Evolutionary conservation across 805 yeast species (phyloP).

Genomic region (Saccharomyces eubayanus): DNA sequence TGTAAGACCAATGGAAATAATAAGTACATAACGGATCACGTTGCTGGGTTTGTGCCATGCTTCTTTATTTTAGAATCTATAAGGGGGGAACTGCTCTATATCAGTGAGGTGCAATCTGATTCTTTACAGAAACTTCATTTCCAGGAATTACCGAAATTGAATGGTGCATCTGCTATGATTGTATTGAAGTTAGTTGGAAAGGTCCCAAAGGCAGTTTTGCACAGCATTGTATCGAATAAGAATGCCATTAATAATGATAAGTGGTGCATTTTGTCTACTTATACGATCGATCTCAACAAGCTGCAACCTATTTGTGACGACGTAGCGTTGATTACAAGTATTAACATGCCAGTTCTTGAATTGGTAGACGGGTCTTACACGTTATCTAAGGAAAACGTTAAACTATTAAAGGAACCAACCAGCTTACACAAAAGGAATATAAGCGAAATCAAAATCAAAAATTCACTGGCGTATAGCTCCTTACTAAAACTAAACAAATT

Average conservation of each 20-base stretch:
- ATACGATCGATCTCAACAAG: conserved; percentile 14
- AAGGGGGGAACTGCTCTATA: conserved; percentile 14
- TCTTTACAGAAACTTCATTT: conserved; percentile 13
- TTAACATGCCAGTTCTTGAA: conserved; percentile 19
- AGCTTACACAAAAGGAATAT: not conserved
- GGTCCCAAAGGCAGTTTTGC: conserved; percentile 10
- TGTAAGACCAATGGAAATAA: not conserved
- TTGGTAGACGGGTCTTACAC: conserved; percentile 22
- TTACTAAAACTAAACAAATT: conserved; percentile 23
- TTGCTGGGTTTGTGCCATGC: conserved; percentile 12
- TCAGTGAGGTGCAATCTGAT: conserved; percentile 23
- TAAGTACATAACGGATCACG: not conserved
- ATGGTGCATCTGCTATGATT: conserved; percentile 10
- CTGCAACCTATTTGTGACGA: conserved; percentile 8
- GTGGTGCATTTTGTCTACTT: conserved; percentile 14
- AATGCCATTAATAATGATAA: not conserved
- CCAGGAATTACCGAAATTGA: conserved; percentile 19
- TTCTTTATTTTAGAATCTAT: conserved; percentile 18
- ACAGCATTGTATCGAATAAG: not conserved
- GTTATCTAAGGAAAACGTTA: conserved; percentile 1
- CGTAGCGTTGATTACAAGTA: not conserved
- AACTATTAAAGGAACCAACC: not conserved
- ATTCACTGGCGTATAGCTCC: conserved; percentile 23
- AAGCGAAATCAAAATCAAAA: conserved; percentile 3
- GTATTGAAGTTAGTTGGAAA: conserved; percentile 15